A percentile compares a stretch with the other conserved stretches of the same genome.
Evolutionary conservation across 2,329 filamentous ascomycete genomes (phyloP).

Genomic region (Aspergillus clavatus): DNA sequence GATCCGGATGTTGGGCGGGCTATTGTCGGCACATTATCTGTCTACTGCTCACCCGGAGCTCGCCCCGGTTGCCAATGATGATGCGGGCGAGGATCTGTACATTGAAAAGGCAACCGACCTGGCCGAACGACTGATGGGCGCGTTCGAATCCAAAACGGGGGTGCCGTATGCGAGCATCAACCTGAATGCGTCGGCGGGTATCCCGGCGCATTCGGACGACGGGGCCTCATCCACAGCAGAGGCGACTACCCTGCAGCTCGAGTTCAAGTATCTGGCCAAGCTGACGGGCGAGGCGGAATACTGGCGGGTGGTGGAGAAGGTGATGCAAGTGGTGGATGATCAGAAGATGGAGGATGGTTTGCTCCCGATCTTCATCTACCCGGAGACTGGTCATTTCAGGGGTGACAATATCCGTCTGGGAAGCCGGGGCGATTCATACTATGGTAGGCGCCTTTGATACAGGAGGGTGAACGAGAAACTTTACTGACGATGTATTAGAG

Average conservation of each 20-base stretch:
- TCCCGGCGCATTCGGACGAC: conserved; percentile 75
- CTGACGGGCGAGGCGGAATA: conserved; percentile 88
- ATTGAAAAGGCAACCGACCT: conserved; percentile 93
- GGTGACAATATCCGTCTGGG: conserved; percentile 85
- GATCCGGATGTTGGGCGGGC: conserved; percentile 91
- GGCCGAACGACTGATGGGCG: conserved; percentile 77
- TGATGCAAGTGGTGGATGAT: conserved; percentile 85
- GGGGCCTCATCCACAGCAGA: conserved; percentile 93
- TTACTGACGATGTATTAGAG: conserved; percentile 46
- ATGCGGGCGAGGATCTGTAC: conserved; percentile 82
- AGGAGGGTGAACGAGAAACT: not conserved
- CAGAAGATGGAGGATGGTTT: conserved; percentile 76
- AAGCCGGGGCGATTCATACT: conserved; percentile 94
- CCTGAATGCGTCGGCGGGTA: conserved; percentile 67
- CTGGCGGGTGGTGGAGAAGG: conserved; percentile 86
- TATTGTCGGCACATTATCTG: conserved; percentile 92
- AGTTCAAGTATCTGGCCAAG: conserved; percentile 95
- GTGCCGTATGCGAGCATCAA: conserved; percentile 90
- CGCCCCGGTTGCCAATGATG: conserved; percentile 67
- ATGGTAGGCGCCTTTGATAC: conserved; percentile 44
- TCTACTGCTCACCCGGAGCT: conserved; percentile 76
- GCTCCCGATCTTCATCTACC: conserved; percentile 85
- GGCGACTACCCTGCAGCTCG: conserved; percentile 84
- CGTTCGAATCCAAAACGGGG: conserved; percentile 82
- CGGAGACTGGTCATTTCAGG: conserved; percentile 71